These are phyloP conservation scores for Solanum pennellii DNA, from an alignment of 257 asterid species.

Conservation along the genomic window DNA sequence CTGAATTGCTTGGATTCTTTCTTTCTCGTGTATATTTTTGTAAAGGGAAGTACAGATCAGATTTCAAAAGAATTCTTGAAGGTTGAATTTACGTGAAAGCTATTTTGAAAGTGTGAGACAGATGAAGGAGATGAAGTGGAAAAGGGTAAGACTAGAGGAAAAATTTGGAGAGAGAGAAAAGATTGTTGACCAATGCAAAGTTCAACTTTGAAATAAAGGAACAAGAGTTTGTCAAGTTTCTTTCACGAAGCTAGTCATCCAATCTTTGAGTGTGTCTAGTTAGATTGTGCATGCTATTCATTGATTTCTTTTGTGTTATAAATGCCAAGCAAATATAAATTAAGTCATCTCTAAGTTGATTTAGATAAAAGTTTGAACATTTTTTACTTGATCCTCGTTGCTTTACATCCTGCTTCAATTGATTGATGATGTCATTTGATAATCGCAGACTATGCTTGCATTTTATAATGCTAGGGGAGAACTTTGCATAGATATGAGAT, in stretches of 20 bases:
- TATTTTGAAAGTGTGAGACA: constrained; percentile 27
- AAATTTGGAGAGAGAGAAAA: constrained; percentile 54
- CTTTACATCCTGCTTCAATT: not conserved
- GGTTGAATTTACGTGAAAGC: constrained; percentile 15
- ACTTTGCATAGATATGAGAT: not conserved
- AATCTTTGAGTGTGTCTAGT: not conserved
- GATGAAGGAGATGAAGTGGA: constrained; percentile 53
- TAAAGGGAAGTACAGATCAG: constrained; percentile 37
- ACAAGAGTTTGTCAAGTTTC: constrained; percentile 39
- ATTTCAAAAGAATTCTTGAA: constrained; percentile 41
- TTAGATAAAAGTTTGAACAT: not conserved
- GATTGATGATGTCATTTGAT: not conserved
- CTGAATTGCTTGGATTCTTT: not conserved
- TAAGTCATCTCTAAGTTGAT: no score
- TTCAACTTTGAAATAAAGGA: constrained; percentile 45
- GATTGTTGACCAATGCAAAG: constrained; percentile 27
- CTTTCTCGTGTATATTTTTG: constrained; percentile 8
- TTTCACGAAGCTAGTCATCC: constrained; percentile 36
- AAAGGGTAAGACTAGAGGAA: constrained; percentile 44
- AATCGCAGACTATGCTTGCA: not conserved
- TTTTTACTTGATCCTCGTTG: not conserved
- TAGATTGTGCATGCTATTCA: not conserved
- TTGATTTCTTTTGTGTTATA: no score
- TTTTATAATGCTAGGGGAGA: not conserved
- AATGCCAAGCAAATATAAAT: no score